These are phyloP conservation scores for Colletotrichum higginsianum DNA, from an alignment of 2,329 filamentous ascomycete genomes.

Conservation along the genomic window DNA sequence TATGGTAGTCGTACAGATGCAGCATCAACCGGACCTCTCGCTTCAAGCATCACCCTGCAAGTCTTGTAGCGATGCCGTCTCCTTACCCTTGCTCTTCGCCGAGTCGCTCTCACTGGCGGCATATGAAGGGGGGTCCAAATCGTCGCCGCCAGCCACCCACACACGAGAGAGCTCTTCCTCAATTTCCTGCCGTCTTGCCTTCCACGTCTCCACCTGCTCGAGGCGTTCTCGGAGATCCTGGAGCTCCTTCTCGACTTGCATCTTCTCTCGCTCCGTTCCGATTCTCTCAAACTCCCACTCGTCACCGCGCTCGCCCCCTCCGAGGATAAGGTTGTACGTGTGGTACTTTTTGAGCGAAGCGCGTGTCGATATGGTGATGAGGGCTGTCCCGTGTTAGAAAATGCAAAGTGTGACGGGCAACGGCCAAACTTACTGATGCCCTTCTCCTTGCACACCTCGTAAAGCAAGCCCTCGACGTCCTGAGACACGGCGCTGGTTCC, in stretches of 20 bases:
- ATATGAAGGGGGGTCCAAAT: constrained; percentile 64
- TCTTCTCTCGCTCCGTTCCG: constrained; percentile 92
- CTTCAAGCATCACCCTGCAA: constrained; percentile 31
- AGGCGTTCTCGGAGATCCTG: constrained; percentile 86
- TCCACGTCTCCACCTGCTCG: constrained; percentile 87
- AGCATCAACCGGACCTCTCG: background rate
- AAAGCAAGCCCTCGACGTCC: constrained; percentile 94
- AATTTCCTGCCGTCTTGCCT: constrained; percentile 82
- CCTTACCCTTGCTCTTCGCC: constrained; percentile 37
- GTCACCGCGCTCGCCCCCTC: constrained; percentile 83
- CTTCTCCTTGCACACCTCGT: constrained; percentile 92
- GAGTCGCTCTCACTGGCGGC: constrained; percentile 46
- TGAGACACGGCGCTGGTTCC: constrained; percentile 94
- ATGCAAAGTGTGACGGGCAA: background rate
- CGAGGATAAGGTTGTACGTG: constrained; percentile 89
- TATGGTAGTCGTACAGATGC: constrained; percentile 29
- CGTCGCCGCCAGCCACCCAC: constrained; percentile 69
- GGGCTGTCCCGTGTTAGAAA: constrained; percentile 64
- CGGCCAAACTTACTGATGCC: constrained; percentile 82
- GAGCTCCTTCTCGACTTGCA: constrained; percentile 92
- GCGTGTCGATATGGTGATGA: constrained; percentile 96
- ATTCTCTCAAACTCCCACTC: constrained; percentile 96
- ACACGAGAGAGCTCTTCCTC: constrained; percentile 82
- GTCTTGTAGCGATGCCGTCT: constrained; percentile 24
- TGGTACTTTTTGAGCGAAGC: constrained; percentile 97